Percentiles rank a stretch among this genome's conserved stretches.
phyloP scores from a whole-genome alignment of 805 yeast species.

The Nakazawaea ernobii region DNA sequence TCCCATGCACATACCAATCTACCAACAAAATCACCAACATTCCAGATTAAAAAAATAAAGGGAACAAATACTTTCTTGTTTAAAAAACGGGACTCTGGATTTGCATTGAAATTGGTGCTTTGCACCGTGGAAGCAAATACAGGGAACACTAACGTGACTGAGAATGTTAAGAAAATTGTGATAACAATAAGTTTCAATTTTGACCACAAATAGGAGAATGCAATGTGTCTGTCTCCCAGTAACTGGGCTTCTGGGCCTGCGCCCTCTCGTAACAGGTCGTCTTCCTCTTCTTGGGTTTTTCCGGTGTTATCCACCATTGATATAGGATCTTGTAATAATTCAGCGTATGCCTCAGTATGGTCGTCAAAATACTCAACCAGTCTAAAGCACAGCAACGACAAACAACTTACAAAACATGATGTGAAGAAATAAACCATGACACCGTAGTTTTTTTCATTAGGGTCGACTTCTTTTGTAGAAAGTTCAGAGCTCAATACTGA shows the following conservation, averaged over 20 bases:
- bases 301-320: slow-evolving; percentile 4
- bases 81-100: slow-evolving; percentile 30
- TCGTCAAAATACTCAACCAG: slow-evolving; percentile 19
- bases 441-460: slow-evolving; percentile 8
- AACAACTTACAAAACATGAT: slow-evolving; percentile 12
- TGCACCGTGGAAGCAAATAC: slow-evolving; percentile 76
- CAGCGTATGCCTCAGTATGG: slow-evolving; percentile 14
- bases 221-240: slow-evolving; percentile 33
- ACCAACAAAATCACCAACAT: slow-evolving; percentile 80
- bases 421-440: slow-evolving; percentile 32
- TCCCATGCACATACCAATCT: slow-evolving; percentile 58
- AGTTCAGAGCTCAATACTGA: slow-evolving; percentile 35
- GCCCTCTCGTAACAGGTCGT: neutral
- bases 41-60: slow-evolving; percentile 79
- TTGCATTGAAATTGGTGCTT: slow-evolving; percentile 34
- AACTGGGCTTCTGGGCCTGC: neutral
- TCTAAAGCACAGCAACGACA: slow-evolving; percentile 13
- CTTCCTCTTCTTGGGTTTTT: neutral
- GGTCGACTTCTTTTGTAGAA: neutral
- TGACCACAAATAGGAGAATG: slow-evolving; percentile 53
- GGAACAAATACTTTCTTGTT: slow-evolving; percentile 55
- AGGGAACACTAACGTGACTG: slow-evolving; percentile 76
- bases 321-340: slow-evolving; percentile 22
- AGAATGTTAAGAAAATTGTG: slow-evolving; percentile 69
- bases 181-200: slow-evolving; percentile 59